Percentiles rank a stretch among this genome's conserved stretches.
Evolutionary conservation across 2,329 filamentous ascomycete species (phyloP).

Genomic region (Aspergillus ibericus): DNA sequence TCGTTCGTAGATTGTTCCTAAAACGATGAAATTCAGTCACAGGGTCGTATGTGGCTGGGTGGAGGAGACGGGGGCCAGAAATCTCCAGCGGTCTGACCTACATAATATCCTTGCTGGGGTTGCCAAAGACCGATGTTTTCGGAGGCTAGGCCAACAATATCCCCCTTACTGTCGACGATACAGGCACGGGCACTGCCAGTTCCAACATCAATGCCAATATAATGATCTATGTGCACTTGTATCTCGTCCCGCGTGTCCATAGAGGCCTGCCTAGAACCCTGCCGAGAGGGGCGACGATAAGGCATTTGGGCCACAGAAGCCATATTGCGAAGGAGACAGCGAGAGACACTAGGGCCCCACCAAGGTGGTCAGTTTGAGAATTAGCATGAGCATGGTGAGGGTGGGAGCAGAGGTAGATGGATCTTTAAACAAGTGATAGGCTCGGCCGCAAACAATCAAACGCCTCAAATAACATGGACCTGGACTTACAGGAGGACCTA

Average conservation of each 20-base stretch:
- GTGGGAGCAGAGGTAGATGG: no score
- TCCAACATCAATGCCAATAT: slow-evolving; percentile 90
- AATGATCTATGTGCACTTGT: slow-evolving; percentile 59
- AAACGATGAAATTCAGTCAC: slow-evolving; percentile 20
- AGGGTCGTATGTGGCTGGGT: slow-evolving; percentile 5
- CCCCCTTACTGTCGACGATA: slow-evolving; percentile 87
- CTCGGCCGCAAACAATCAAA: no score
- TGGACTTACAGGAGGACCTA: no score
- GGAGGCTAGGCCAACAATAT: slow-evolving; percentile 73
- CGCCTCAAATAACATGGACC: no score
- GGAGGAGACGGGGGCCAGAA: background rate
- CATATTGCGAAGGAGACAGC: slow-evolving; percentile 23
- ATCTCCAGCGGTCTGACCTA: slow-evolving; percentile 37
- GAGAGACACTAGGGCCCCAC: background rate
- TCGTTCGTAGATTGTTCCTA: slow-evolving; percentile 97
- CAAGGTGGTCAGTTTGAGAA: background rate
- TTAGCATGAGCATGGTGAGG: background rate
- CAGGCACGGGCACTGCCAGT: slow-evolving; percentile 94
- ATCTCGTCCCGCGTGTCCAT: slow-evolving; percentile 57
- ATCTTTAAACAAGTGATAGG: no score
- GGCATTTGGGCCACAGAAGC: slow-evolving; percentile 27
- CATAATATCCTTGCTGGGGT: slow-evolving; percentile 72
- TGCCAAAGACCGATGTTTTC: slow-evolving; percentile 80
- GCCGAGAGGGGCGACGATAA: slow-evolving; percentile 33
- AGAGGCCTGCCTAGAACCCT: slow-evolving; percentile 40